Conservation (phyloP, 1,284 basidiomycete genomes). For the Rugiboletus extremiorientalis region DNA sequence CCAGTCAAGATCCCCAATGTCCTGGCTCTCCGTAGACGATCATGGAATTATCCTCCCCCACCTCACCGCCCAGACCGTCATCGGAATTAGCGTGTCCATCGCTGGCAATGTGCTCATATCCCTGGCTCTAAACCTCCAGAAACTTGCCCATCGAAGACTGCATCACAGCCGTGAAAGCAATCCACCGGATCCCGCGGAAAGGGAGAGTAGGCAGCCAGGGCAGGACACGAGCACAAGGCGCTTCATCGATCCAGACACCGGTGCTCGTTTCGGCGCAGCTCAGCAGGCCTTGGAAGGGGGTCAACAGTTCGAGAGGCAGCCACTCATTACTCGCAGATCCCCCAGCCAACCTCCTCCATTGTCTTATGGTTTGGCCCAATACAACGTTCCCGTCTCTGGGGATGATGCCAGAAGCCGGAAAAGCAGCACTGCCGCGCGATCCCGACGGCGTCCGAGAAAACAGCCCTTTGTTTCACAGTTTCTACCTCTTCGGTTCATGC, state of each 20-base stretch:
- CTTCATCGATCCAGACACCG: background rate
- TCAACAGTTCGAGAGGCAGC: slow-evolving; percentile 26
- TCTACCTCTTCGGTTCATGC: slow-evolving; percentile 13
- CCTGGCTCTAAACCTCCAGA: slow-evolving; percentile 88
- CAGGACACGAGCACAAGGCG: slow-evolving; percentile 1
- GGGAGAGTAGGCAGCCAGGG: slow-evolving; percentile 10
- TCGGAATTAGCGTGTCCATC: slow-evolving; percentile 85
- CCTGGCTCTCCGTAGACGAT: slow-evolving; percentile 24
- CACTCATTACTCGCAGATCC: slow-evolving; percentile 30
- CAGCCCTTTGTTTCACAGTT: slow-evolving; percentile 23
- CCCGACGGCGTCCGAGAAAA: slow-evolving; percentile 24
- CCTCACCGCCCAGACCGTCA: slow-evolving; percentile 58
- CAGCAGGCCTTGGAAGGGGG: slow-evolving; percentile 12
- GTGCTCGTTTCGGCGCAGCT: background rate
- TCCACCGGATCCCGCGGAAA: slow-evolving; percentile 9
- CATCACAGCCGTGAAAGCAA: slow-evolving; percentile 40
- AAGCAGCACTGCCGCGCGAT: slow-evolving; percentile 21
- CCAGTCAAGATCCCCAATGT: slow-evolving; percentile 16
- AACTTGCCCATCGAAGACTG: slow-evolving; percentile 83
- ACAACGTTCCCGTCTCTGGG: background rate
- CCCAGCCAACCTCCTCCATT: slow-evolving; percentile 16
- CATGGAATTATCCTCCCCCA: slow-evolving; percentile 50
- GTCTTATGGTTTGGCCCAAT: slow-evolving; percentile 19
- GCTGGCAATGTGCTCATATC: slow-evolving; percentile 88
- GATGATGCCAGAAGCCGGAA: slow-evolving; percentile 31